Conservation (phyloP, 148 eudicot genomes). For the Arbutus unedo region DNA sequence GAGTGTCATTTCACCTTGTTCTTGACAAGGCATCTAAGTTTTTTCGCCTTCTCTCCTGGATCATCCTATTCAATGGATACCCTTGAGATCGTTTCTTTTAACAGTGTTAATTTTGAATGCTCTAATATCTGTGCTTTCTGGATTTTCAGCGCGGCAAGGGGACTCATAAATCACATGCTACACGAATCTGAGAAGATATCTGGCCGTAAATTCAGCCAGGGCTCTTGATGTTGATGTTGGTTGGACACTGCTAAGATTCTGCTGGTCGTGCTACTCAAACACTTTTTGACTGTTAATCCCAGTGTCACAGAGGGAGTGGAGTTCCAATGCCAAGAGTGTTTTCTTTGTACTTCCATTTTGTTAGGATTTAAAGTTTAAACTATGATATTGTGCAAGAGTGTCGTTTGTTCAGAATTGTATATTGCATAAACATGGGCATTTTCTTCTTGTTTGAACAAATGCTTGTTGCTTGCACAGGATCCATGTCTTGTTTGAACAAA, state of each 20-base stretch:
- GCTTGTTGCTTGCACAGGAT: background rate
- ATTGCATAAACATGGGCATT: background rate
- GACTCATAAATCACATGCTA: slow-evolving; percentile 60
- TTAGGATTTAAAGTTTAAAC: background rate
- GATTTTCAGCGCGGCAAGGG: slow-evolving; percentile 62
- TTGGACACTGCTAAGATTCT: background rate
- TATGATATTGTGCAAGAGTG: background rate
- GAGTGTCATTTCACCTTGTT: slow-evolving; percentile 30
- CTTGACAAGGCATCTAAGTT: background rate
- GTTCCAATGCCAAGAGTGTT: background rate
- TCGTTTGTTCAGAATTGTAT: background rate
- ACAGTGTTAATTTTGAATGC: background rate
- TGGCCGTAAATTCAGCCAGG: slow-evolving; percentile 58
- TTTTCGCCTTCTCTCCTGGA: background rate
- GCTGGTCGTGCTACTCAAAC: background rate
- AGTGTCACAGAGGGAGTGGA: background rate
- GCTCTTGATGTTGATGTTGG: slow-evolving; percentile 14
- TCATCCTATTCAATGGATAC: background rate
- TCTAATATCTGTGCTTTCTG: background rate
- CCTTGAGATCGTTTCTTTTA: background rate
- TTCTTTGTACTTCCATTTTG: background rate
- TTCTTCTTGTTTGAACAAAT: background rate
- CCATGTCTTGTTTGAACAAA: background rate
- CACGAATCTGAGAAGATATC: slow-evolving; percentile 51
- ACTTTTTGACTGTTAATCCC: background rate